A percentile compares a stretch with the other conserved stretches of the same genome.
Evolutionary conservation across 192 early-diverging fungal genomes (phyloP).

Genomic region (Coemansia sp.): DNA sequence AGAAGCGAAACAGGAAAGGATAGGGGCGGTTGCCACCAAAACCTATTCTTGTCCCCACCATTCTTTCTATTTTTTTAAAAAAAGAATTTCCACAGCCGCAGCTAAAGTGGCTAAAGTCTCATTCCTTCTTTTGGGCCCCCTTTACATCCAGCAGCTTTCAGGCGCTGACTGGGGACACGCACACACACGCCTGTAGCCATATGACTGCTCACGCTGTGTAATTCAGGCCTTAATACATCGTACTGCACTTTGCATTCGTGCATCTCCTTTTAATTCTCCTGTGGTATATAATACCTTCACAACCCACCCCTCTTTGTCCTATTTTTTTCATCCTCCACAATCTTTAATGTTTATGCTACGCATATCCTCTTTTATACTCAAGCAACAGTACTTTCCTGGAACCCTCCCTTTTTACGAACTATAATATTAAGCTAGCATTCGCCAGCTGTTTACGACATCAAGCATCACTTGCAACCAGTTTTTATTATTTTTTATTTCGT

Average conservation of each 20-base stretch:
- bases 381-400: not conserved
- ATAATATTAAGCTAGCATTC: not conserved
- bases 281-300: not conserved
- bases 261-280: not conserved
- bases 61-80: not conserved
- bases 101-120: constrained; percentile 2
- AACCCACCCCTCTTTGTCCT: not conserved
- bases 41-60: not conserved
- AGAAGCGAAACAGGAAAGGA: not conserved
- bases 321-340: not conserved
- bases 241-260: not conserved
- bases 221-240: constrained; percentile 4
- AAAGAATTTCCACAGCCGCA: constrained; percentile 1
- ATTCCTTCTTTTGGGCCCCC: not conserved
- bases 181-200: not conserved
- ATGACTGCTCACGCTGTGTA: not conserved
- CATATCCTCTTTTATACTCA: not conserved
- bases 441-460: not conserved
- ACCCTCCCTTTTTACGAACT: not conserved
- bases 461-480: not conserved
- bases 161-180: constrained; percentile 5
- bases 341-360: not conserved
- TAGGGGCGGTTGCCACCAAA: constrained; percentile 4
- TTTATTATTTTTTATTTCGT: not conserved
- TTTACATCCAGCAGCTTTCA: not conserved